Evolutionary conservation across 768 basidiomycete genomes (phyloP).

Genomic region (Leucosporidium yakuticum): DNA sequence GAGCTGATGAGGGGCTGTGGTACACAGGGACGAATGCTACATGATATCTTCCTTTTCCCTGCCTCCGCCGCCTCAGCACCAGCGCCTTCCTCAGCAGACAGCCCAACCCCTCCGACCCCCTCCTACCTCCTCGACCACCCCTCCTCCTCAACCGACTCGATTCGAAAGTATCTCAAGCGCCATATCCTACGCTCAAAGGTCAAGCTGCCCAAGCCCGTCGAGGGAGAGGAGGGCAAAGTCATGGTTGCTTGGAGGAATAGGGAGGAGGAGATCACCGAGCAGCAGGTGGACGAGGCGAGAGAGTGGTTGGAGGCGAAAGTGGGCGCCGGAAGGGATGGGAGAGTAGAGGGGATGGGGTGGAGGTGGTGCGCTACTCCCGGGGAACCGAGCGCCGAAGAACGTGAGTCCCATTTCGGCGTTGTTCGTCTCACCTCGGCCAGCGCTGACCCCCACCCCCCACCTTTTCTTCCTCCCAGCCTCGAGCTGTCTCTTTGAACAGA

Average conservation of each 20-base stretch:
- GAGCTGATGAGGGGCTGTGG: not conserved
- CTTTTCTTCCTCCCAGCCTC: constrained; percentile 24
- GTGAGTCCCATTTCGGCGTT: too few relatives aligned
- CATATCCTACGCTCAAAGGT: constrained; percentile 86
- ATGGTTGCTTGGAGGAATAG: constrained; percentile 64
- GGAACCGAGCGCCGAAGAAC: not conserved
- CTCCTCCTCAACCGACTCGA: constrained; percentile 44
- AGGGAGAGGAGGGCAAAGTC: constrained; percentile 64
- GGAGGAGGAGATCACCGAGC: constrained; percentile 40
- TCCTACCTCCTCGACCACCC: constrained; percentile 36
- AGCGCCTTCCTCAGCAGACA: too few relatives aligned
- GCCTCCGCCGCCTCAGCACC: constrained; percentile 63
- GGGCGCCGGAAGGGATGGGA: constrained; percentile 6
- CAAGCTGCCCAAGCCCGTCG: constrained; percentile 56
- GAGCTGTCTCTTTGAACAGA: constrained; percentile 11
- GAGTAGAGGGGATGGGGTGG: constrained; percentile 23
- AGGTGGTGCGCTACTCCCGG: constrained; percentile 1
- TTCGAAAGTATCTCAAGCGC: constrained; percentile 68
- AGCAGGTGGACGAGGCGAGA: constrained; percentile 23
- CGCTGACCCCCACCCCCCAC: too few relatives aligned
- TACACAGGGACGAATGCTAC: constrained; percentile 73
- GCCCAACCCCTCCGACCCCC: constrained; percentile 50
- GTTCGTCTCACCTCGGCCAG: constrained; percentile 31
- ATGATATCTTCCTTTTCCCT: constrained; percentile 81
- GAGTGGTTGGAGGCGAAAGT: constrained; percentile 10